Base-by-base conservation (phyloP, 345 rosid species). In the Melaleuca alternifolia region DNA sequence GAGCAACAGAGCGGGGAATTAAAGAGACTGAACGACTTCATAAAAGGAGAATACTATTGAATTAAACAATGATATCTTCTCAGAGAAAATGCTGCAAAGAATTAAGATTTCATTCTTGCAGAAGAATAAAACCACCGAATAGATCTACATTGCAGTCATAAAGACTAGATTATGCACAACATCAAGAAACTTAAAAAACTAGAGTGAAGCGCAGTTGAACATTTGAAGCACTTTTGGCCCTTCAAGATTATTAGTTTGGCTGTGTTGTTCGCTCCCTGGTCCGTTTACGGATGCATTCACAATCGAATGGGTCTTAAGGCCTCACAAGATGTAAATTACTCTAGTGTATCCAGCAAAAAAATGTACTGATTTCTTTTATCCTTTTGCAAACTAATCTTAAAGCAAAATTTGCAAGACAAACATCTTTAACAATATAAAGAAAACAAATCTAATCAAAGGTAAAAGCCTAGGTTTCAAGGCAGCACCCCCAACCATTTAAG, bases 1-100 rank as follows among this genome's bases (percentile, higher is more conserved):
- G 96, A 95, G 71, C 98, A 97, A 91, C 98, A 97, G 88, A 91
- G 85, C 41, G 93, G 96, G 50, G 98, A 97, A 90, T 83, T 96
- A 54, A 94, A 89, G 91, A 92, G 95, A 56, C 90, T 96, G 90
- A 96, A 96, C n/a, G 96, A 91, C 57, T 97, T 92, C 91, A 97
- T 95, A 65, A 90, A 88, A 92, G 98, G 98, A 89, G 94, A 96
- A 2, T 97, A 94, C 90, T 94, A 92, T 59, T 95, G 91, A 65
- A 71, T n/a, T 51, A 46, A 87, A 50, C 26, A 37, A n/a, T 3
- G 44, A 50, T 12, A 41, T 18, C 24, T 6, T 83, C 23, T 28
- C 15, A 30, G 24, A 83, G 44, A 51, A 28, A 18, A n/a, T 83
- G 44, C 57, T 51, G n/a, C 88, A 88, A 33, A 90, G 84, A 57